These are phyloP conservation scores for Talaromyces piceae DNA, from an alignment of 2,329 filamentous ascomycete genomes.

Conservation along the genomic window DNA sequence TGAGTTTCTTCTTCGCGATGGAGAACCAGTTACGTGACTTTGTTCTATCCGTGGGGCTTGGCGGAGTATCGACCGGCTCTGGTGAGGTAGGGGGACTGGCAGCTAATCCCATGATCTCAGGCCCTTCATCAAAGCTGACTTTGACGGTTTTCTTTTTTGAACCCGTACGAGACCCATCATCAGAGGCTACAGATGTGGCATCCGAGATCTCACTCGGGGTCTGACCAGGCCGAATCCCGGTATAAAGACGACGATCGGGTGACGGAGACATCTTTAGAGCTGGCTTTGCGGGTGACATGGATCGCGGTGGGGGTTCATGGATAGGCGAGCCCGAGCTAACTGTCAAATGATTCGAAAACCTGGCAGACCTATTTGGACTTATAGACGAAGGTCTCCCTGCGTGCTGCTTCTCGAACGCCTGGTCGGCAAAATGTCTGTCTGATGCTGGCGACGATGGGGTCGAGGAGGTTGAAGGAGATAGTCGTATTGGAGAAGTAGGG, in stretches of 20 bases:
- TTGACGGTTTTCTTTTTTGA: constrained; percentile 48
- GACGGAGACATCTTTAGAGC: constrained; percentile 51
- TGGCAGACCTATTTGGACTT: constrained; percentile 50
- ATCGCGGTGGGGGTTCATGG: constrained; percentile 53
- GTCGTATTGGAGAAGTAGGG: not conserved
- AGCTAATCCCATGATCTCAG: constrained; percentile 41
- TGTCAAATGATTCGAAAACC: constrained; percentile 49
- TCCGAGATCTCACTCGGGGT: constrained; percentile 51
- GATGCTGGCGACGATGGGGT: constrained; percentile 8
- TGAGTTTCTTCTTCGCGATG: constrained; percentile 26
- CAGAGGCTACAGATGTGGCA: constrained; percentile 43
- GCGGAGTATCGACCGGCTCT: constrained; percentile 24
- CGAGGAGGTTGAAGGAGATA: constrained; percentile 10
- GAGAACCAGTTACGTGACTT: constrained; percentile 32
- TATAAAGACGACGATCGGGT: constrained; percentile 23
- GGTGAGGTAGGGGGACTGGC: constrained; percentile 36
- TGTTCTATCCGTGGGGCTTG: constrained; percentile 28
- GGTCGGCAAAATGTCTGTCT: constrained; percentile 5
- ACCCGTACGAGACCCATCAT: constrained; percentile 32
- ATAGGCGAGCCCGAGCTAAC: constrained; percentile 41
- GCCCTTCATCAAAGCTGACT: constrained; percentile 63
- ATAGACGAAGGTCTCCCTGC: constrained; percentile 9
- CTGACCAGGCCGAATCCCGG: constrained; percentile 19
- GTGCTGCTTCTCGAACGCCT: not conserved
- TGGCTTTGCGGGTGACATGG: constrained; percentile 55